Evolutionary conservation across 176 grass and related monocot species (phyloP).

Genomic region (Zizania latifolia): DNA sequence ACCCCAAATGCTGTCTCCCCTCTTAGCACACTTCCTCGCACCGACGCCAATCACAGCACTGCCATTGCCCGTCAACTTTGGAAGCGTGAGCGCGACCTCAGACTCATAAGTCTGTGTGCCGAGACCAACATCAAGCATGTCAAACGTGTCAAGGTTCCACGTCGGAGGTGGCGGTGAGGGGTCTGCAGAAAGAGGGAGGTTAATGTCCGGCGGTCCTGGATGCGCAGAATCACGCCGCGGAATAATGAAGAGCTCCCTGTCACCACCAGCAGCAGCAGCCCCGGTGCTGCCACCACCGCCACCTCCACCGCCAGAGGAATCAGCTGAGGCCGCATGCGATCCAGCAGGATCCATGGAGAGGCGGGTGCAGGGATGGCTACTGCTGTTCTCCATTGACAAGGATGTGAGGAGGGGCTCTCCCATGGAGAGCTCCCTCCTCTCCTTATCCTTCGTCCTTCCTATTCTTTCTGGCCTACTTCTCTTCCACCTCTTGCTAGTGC

Average conservation of each 20-base stretch:
- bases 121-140: constrained; percentile 54
- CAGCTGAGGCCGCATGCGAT: constrained; percentile 1
- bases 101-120: constrained; percentile 53
- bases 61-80: constrained; percentile 29
- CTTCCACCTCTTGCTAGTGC: neutral
- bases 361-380: constrained; percentile 53
- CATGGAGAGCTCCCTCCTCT: constrained; percentile 49
- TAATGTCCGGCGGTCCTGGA: constrained; percentile 56
- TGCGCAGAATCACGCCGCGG: constrained; percentile 18
- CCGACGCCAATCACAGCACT: constrained; percentile 1
- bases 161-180: constrained; percentile 25
- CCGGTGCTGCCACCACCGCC: neutral
- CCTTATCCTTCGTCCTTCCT: constrained; percentile 45
- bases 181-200: constrained; percentile 54
- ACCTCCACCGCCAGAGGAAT: neutral
- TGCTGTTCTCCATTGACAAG: constrained; percentile 66
- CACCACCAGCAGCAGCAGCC: neutral
- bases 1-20: constrained; percentile 69
- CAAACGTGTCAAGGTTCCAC: constrained; percentile 35
- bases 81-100: constrained; percentile 40
- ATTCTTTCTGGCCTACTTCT: constrained; percentile 17
- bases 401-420: constrained; percentile 63
- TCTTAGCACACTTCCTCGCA: constrained; percentile 46
- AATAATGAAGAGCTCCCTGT: constrained; percentile 44
- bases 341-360: constrained; percentile 66